These are phyloP conservation scores for Hemileia vastatrix DNA, from an alignment of 1,284 basidiomycete genomes.

Conservation along the genomic window DNA sequence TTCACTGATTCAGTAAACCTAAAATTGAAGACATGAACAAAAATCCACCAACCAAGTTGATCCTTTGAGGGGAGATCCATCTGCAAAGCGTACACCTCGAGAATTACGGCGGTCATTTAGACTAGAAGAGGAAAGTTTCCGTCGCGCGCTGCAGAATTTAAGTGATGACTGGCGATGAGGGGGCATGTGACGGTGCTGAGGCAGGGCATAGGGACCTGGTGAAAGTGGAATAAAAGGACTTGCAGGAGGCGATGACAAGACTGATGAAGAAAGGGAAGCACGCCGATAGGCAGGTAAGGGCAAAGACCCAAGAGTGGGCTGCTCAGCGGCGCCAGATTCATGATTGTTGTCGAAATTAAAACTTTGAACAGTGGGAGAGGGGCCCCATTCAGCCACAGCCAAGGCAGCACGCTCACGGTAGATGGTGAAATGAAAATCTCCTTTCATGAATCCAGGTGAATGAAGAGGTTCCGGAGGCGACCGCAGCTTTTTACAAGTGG, in stretches of 20 bases:
- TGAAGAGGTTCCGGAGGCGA: constrained; percentile 1
- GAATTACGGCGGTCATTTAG: not conserved
- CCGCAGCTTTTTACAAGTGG: too few relatives aligned
- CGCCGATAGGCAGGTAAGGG: not conserved
- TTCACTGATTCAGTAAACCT: not conserved
- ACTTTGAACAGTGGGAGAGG: constrained; percentile 1
- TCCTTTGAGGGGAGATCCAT: constrained; percentile 16
- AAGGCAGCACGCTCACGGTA: not conserved
- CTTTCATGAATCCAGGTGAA: constrained; percentile 13
- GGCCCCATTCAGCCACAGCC: constrained; percentile 15
- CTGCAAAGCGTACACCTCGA: constrained; percentile 14
- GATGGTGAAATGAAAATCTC: constrained; percentile 5
- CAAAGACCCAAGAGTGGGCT: not conserved
- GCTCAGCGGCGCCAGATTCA: too few relatives aligned
- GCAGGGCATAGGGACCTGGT: constrained; percentile 6
- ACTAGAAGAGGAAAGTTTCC: constrained; percentile 3
- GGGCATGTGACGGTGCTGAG: constrained; percentile 4
- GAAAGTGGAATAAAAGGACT: constrained; percentile 9
- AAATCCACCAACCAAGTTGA: constrained; percentile 11
- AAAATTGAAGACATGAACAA: not conserved
- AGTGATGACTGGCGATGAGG: constrained; percentile 2
- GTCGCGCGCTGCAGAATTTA: constrained; percentile 1
- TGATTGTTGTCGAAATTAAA: not conserved
- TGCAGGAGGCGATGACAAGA: constrained; percentile 3
- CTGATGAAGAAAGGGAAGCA: not conserved